Evolutionary conservation across 148 eudicot species (phyloP).

Genomic region (Camellia japonica): DNA sequence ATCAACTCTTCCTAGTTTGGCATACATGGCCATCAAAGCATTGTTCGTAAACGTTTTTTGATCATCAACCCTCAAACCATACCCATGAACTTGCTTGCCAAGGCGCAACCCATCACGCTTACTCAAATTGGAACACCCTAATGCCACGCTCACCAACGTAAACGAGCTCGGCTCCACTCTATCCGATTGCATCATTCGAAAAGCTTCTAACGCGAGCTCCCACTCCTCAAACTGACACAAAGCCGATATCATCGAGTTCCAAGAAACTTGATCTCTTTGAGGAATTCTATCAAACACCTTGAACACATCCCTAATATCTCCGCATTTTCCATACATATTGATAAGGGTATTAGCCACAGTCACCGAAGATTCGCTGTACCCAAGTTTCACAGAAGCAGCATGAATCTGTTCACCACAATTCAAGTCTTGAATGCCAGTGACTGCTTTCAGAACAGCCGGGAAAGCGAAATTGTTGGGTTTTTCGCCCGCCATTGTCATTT

Average conservation of each 20-base stretch:
- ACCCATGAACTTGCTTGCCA: slow-evolving; percentile 80
- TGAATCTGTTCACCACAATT: slow-evolving; percentile 62
- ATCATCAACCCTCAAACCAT: slow-evolving; percentile 61
- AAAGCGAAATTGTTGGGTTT: slow-evolving; percentile 61
- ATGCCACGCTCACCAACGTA: slow-evolving; percentile 66
- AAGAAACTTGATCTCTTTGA: slow-evolving; percentile 70
- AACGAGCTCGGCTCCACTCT: slow-evolving; percentile 58
- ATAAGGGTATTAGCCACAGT: slow-evolving; percentile 73
- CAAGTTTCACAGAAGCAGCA: slow-evolving; percentile 53
- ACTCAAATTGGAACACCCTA: slow-evolving; percentile 50
- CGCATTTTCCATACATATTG: slow-evolving; percentile 69
- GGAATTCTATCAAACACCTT: slow-evolving; percentile 76
- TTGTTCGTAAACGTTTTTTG: slow-evolving; percentile 52
- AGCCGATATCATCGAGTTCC: slow-evolving; percentile 75
- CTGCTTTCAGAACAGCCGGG: slow-evolving; percentile 71
- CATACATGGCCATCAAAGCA: slow-evolving; percentile 86
- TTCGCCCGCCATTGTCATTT: slow-evolving; percentile 45
- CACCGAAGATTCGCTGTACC: slow-evolving; percentile 38
- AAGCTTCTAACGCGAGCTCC: slow-evolving; percentile 62
- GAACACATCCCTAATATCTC: slow-evolving; percentile 39
- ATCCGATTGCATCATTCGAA: slow-evolving; percentile 54
- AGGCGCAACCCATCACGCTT: slow-evolving; percentile 46
- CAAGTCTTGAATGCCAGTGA: slow-evolving; percentile 47
- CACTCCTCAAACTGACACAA: slow-evolving; percentile 65
- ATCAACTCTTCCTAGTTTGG: slow-evolving; percentile 62